Evolutionary conservation across 2,329 filamentous ascomycete genomes (phyloP), one percentile per base, ranked within the genome.

Genomic region (Fusarium tupiense): DNA sequence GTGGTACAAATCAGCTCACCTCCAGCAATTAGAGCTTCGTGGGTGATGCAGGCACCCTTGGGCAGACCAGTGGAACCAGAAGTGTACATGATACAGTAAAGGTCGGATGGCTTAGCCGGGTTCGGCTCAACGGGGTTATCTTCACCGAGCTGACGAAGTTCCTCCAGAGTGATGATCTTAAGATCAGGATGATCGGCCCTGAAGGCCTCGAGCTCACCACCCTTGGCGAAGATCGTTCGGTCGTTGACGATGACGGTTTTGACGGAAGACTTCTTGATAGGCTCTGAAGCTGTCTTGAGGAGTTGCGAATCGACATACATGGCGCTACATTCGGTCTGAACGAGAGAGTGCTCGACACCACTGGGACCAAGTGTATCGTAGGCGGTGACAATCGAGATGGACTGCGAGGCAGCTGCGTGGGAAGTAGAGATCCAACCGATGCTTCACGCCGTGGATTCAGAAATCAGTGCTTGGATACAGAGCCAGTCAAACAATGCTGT

Each of bases 331-430:
- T 91, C 87, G 61, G 94, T 96, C 84, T 97, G 93, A 29, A 91
- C 87, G 73, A 98, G 89, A 7, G 95, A 97, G 86, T 97, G 95
- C 85, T 92, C 91, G 72, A 98, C 89, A 53, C 95, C 95, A 71
- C 92, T 91, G 78, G 94, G 90, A 61, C 95, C 95, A 50, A 98
- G 91, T 37, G 95, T 97, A 83, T 98, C 95, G 84, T 98, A 98
- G 58, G 95, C 95, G 52, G 96, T 98, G 58, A 98, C 96, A 76
- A 98, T 95, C 67, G 94, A 91, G 82, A 98, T 91, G 50, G 94
- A 95, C 84, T 98, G 96, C 22, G 95, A 95, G 26, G 91, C 85
- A 90, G 92, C 86, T 50, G 84, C 89, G 81, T 97, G 94, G 53
- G 95, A 93, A 78, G 93, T 90, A 62, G 92, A 90, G 73, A 98